phyloP scores from a whole-genome alignment of 805 yeast genomes.

The Candida verbasci region DNA sequence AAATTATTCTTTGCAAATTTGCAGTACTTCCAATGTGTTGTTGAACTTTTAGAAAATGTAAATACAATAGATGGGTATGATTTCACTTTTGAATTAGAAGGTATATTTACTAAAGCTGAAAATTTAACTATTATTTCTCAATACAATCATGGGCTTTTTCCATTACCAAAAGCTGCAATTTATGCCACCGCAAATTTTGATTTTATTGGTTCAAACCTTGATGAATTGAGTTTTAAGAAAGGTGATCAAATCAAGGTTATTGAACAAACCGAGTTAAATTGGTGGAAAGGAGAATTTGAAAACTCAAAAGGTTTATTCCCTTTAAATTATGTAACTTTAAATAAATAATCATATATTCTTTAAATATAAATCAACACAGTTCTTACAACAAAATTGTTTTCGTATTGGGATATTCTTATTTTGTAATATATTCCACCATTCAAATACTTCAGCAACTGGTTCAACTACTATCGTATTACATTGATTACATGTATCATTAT shows the following conservation, averaged over 20 bases:
- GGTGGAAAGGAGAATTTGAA: slow-evolving; percentile 35
- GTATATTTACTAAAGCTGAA: no score
- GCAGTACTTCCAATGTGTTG: no score
- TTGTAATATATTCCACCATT: slow-evolving; percentile 63
- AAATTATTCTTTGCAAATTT: slow-evolving; percentile 36
- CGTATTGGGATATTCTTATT: slow-evolving; percentile 49
- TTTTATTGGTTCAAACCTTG: slow-evolving; percentile 30
- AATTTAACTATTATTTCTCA: no score
- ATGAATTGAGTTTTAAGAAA: slow-evolving; percentile 39
- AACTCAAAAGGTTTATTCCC: slow-evolving; percentile 26
- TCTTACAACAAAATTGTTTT: slow-evolving; percentile 51
- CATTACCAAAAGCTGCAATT: no score
- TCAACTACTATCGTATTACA: slow-evolving; percentile 49
- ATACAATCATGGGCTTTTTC: slow-evolving; percentile 17
- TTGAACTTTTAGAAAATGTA: no score
- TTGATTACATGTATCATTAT: slow-evolving; percentile 49
- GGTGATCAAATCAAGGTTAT: slow-evolving; percentile 42
- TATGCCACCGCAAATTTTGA: slow-evolving; percentile 42
- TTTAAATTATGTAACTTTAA: slow-evolving; percentile 21
- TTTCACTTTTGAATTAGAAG: no score
- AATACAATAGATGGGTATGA: no score
- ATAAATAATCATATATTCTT: neutral
- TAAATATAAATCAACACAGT: slow-evolving; percentile 34
- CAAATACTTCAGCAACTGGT: slow-evolving; percentile 54
- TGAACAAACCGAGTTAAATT: slow-evolving; percentile 20